Base-by-base conservation (phyloP, 352 stramenopile species). In the Phytophthora pseudosyringae region DNA sequence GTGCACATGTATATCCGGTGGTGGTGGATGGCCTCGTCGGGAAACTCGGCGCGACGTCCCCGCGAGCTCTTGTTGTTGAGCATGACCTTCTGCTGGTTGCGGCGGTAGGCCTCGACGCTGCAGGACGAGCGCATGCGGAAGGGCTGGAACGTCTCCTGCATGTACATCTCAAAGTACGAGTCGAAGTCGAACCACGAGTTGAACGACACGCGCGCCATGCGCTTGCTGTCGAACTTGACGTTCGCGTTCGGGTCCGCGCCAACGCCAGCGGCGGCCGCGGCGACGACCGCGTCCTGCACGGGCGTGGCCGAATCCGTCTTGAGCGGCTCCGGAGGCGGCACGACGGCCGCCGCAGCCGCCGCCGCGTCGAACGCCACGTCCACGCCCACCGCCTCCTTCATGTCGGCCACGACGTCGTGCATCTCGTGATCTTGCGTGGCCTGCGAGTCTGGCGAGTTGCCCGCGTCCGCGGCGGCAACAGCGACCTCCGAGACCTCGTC, bases 1-100 rank as follows among this genome's bases (percentile, higher is more conserved):
- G 86, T 94, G 72, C 86, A 94, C 86, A 94, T 94, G 67, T 94
- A 94, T 87, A 94, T 94, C 77, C 86, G 86, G 59, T 94, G 86
- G 68, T 94, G 86, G 59, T 94, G 86, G 66, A 92, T 90, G 44
- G 86, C 86, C 39, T 81, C 71, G 56, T 94, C 86, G 5, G 86
- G 86, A 33, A 94, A 94, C 64, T 94, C 86, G 31, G 90, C 89
- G 44, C 86, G 81, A 28, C 83, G 78, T 31, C 83, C 86, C 47
- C 86, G 81, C 39, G 86, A 91, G 70, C 88, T 92, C 68, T 94
- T 94, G 70, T 94, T 92, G 61, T 89, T 94, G 45, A 91, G 83
- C 86, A 92, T 94, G 45, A 92, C 83, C 67, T 94, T 94, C 55
- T 92, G 86, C 64, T 92, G 86, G 67, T 94, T 94, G 57, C 86